Percentiles rank a stretch among this genome's conserved stretches.
phyloP scores from a whole-genome alignment of 2,329 filamentous ascomycete species.

The Nigrograna mackinnonii region DNA sequence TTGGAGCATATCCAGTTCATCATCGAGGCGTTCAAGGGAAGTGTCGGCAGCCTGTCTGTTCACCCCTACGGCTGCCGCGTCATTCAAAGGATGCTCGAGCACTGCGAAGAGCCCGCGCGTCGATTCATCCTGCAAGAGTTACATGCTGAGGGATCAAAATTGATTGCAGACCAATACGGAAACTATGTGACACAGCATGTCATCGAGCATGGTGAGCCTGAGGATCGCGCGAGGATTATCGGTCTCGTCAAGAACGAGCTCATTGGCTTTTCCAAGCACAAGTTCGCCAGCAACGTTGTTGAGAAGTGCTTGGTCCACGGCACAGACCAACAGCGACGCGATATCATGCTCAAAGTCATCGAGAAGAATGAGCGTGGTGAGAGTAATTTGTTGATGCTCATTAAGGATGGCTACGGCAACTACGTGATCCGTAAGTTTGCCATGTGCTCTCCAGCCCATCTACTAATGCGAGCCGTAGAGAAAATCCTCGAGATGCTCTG shows the following conservation, averaged over 20 bases:
- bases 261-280: slow-evolving; percentile 83
- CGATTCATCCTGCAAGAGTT: slow-evolving; percentile 77
- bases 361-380: slow-evolving; percentile 66
- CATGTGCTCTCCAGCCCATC: background rate
- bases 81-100: slow-evolving; percentile 87
- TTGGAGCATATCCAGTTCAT: slow-evolving; percentile 82
- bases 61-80: slow-evolving; percentile 91
- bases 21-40: slow-evolving; percentile 75
- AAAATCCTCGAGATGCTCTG: slow-evolving; percentile 67
- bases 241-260: slow-evolving; percentile 72
- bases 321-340: slow-evolving; percentile 67
- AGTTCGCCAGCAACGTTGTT: slow-evolving; percentile 96
- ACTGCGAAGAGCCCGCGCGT: slow-evolving; percentile 74
- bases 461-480: slow-evolving; percentile 57
- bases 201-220: slow-evolving; percentile 74
- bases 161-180: slow-evolving; percentile 87
- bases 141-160: slow-evolving; percentile 68
- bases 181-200: slow-evolving; percentile 97
- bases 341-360: slow-evolving; percentile 59
- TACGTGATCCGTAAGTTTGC: slow-evolving; percentile 87
- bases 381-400: slow-evolving; percentile 72
- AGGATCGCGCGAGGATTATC: slow-evolving; percentile 75
- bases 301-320: slow-evolving; percentile 85
- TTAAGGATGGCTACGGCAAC: slow-evolving; percentile 92
- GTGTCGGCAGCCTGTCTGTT: slow-evolving; percentile 73